A percentile compares a stretch with the other conserved stretches of the same genome.
Evolutionary conservation across 352 stramenopile species (phyloP).

Genomic region (Phytophthora vignae): DNA sequence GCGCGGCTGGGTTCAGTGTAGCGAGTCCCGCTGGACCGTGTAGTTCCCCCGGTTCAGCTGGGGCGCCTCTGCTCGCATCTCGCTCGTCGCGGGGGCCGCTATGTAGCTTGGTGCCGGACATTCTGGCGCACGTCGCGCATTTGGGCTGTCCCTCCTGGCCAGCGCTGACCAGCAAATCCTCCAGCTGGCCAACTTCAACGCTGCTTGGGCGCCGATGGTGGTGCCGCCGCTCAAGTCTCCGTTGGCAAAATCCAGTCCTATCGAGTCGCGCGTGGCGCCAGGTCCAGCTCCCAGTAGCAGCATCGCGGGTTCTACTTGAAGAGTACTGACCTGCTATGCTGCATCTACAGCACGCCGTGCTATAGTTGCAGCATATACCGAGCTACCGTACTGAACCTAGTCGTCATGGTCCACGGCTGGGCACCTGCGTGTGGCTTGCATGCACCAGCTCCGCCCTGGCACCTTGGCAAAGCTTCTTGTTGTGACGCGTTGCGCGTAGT

Average conservation of each 20-base stretch:
- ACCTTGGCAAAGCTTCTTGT: neutral
- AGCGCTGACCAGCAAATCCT: slow-evolving; percentile 25
- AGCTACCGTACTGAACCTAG: neutral
- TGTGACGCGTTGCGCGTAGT: slow-evolving; percentile 8
- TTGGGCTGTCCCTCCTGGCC: slow-evolving; percentile 38
- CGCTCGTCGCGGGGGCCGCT: slow-evolving; percentile 2
- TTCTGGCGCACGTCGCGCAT: slow-evolving; percentile 29
- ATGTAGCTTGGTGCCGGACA: slow-evolving; percentile 10
- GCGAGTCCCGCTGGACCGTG: slow-evolving; percentile 11
- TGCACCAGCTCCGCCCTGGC: neutral
- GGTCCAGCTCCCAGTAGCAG: neutral
- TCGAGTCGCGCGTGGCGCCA: neutral
- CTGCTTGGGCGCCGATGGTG: neutral
- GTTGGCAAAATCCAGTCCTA: neutral
- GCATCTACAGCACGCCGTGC: neutral
- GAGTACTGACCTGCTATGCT: neutral
- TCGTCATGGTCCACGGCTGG: neutral
- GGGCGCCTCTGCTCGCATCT: slow-evolving; percentile 20
- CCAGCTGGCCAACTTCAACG: slow-evolving; percentile 33
- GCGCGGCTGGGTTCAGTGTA: slow-evolving; percentile 15
- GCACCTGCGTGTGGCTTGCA: neutral
- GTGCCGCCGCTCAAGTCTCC: neutral
- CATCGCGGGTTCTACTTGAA: neutral
- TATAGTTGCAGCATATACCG: neutral
- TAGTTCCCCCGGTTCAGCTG: slow-evolving; percentile 18